A percentile compares a stretch with the other conserved stretches of the same genome.
Evolutionary conservation across 768 basidiomycete species (phyloP).

Genomic region (Hemileccinum impolitum): DNA sequence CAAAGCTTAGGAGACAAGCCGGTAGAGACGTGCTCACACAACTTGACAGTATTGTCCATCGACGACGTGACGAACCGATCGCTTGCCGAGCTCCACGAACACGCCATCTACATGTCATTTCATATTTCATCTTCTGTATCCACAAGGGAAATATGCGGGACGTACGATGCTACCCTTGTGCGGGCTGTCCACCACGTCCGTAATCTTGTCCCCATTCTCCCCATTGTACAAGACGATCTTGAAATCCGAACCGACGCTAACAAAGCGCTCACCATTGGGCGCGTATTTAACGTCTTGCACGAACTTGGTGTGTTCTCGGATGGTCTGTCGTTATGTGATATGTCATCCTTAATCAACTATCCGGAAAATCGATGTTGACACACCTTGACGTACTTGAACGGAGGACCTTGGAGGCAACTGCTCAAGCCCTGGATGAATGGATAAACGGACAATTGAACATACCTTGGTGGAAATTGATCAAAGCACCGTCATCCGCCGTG

Average conservation of each 20-base stretch:
- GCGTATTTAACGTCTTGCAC: constrained; percentile 88
- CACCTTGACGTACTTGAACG: constrained; percentile 88
- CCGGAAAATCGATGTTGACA: background rate
- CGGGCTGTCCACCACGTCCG: constrained; percentile 61
- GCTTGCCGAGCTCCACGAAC: constrained; percentile 79
- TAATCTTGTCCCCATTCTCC: constrained; percentile 74
- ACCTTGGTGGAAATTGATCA: constrained; percentile 83
- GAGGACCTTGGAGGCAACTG: constrained; percentile 48
- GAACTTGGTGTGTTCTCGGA: constrained; percentile 87
- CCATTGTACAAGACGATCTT: constrained; percentile 91
- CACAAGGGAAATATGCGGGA: constrained; percentile 10
- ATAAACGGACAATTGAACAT: constrained; percentile 5
- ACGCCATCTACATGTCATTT: constrained; percentile 51
- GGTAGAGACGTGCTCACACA: constrained; percentile 49
- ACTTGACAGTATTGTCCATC: constrained; percentile 81
- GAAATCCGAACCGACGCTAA: constrained; percentile 84
- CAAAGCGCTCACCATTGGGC: constrained; percentile 78
- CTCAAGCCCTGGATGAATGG: background rate
- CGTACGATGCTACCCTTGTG: constrained; percentile 78
- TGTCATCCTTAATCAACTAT: background rate
- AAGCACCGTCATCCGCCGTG: constrained; percentile 81
- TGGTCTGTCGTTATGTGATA: constrained; percentile 45
- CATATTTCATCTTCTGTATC: background rate
- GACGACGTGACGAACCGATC: constrained; percentile 76
- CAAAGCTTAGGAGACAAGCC: background rate